phyloP scores from a whole-genome alignment of 805 yeast species.

The Yarrowia hollandica region DNA sequence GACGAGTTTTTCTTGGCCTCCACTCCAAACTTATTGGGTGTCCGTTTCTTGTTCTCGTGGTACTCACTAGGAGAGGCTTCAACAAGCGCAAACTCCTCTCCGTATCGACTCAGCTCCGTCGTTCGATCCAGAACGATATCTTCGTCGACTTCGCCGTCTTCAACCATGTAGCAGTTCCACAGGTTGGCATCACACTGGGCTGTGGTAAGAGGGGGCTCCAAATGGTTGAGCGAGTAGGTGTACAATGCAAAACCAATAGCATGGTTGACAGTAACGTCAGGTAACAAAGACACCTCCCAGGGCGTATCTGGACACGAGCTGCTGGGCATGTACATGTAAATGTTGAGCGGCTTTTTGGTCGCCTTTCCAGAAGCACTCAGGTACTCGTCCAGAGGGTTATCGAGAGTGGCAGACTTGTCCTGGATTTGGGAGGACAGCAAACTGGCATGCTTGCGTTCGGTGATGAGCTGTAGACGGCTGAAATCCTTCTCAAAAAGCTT shows the following conservation, averaged over 20 bases:
- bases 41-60: slow-evolving; percentile 39
- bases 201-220: slow-evolving; percentile 37
- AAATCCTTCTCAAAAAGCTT: slow-evolving; percentile 25
- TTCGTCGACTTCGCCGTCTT: slow-evolving; percentile 87
- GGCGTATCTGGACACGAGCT: slow-evolving; percentile 39
- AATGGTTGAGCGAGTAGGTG: slow-evolving; percentile 36
- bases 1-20: neutral
- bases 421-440: slow-evolving; percentile 34
- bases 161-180: slow-evolving; percentile 86
- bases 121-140: slow-evolving; percentile 79
- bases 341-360: slow-evolving; percentile 38
- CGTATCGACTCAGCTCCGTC: slow-evolving; percentile 65
- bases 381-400: slow-evolving; percentile 43
- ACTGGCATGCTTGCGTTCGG: neutral
- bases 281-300: slow-evolving; percentile 41
- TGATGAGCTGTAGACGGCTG: neutral
- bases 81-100: slow-evolving; percentile 80
- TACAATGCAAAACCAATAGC: slow-evolving; percentile 57
- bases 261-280: slow-evolving; percentile 51
- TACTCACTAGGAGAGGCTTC: slow-evolving; percentile 47
- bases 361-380: slow-evolving; percentile 43
- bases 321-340: slow-evolving; percentile 43
- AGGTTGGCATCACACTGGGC: slow-evolving; percentile 54
- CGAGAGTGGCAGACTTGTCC: slow-evolving; percentile 38
- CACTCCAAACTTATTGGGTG: slow-evolving; percentile 38